Conservation (phyloP, 305 asterid genomes). For the Fraxinus latifolia region DNA sequence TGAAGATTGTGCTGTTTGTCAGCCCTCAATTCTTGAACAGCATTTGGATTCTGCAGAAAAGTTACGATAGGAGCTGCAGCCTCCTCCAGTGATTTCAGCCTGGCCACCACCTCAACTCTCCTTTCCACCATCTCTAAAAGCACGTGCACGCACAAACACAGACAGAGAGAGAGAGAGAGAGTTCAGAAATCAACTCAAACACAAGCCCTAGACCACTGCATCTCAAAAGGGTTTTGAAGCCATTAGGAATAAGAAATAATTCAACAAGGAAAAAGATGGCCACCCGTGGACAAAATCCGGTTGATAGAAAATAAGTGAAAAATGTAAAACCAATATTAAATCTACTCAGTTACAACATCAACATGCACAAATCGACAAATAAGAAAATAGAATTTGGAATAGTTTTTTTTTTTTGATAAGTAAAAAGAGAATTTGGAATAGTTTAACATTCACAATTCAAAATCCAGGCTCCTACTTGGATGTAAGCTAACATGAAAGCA, state of each 20-base stretch:
- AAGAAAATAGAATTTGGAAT: neutral
- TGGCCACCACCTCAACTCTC: conserved; percentile 51
- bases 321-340: neutral
- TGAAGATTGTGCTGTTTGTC: conserved; percentile 93
- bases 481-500: neutral
- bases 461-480: neutral
- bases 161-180: neutral
- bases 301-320: neutral
- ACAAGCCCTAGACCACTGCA: neutral
- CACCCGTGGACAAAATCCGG: neutral
- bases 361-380: neutral
- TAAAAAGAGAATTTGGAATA: neutral
- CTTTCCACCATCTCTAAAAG: conserved; percentile 50
- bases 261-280: neutral
- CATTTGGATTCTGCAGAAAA: conserved; percentile 83
- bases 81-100: conserved; percentile 72
- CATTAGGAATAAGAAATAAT: neutral
- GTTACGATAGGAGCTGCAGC: conserved; percentile 78
- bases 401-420: neutral
- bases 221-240: neutral
- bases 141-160: neutral
- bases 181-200: neutral
- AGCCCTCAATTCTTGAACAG: conserved; percentile 82
- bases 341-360: neutral
- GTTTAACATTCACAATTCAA: neutral